Evolutionary conservation across 2,329 filamentous ascomycete genomes (phyloP).

Genomic region (Dendrostoma leiphaemia): DNA sequence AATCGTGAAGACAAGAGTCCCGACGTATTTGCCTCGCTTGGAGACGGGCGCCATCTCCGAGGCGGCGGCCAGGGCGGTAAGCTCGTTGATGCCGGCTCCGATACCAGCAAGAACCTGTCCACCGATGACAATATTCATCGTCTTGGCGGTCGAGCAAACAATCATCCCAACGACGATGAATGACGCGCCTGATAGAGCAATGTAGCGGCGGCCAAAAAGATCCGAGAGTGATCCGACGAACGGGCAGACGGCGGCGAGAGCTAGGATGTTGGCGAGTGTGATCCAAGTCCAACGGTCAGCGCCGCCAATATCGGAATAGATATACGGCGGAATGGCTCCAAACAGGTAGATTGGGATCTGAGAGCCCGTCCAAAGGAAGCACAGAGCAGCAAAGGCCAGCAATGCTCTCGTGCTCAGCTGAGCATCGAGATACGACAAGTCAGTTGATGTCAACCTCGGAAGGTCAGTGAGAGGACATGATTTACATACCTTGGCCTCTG

Average conservation of each 20-base stretch:
- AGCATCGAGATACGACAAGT: background rate
- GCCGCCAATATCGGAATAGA: constrained; percentile 61
- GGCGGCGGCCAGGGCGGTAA: constrained; percentile 66
- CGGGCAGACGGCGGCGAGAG: constrained; percentile 54
- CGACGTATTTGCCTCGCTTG: constrained; percentile 63
- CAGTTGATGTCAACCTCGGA: too few species aligned
- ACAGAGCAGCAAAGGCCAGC: constrained; percentile 29
- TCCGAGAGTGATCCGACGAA: constrained; percentile 68
- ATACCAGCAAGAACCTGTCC: constrained; percentile 56
- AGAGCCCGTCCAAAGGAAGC: constrained; percentile 58
- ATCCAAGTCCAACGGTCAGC: constrained; percentile 62
- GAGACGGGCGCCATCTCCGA: constrained; percentile 65
- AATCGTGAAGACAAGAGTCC: constrained; percentile 58
- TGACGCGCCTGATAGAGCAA: constrained; percentile 51
- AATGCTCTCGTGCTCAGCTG: constrained; percentile 12
- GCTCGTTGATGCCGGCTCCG: constrained; percentile 66
- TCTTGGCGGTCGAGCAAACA: constrained; percentile 53
- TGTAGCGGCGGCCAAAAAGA: constrained; percentile 59
- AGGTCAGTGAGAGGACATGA: background rate
- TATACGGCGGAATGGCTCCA: constrained; percentile 47
- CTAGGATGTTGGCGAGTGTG: constrained; percentile 51
- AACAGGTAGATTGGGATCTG: constrained; percentile 56
- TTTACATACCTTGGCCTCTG: constrained; percentile 3
- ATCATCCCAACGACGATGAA: constrained; percentile 59
- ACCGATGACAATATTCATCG: constrained; percentile 63